Evolutionary conservation across 768 basidiomycete genomes (phyloP).

Genomic region (Trametes sanguinea): DNA sequence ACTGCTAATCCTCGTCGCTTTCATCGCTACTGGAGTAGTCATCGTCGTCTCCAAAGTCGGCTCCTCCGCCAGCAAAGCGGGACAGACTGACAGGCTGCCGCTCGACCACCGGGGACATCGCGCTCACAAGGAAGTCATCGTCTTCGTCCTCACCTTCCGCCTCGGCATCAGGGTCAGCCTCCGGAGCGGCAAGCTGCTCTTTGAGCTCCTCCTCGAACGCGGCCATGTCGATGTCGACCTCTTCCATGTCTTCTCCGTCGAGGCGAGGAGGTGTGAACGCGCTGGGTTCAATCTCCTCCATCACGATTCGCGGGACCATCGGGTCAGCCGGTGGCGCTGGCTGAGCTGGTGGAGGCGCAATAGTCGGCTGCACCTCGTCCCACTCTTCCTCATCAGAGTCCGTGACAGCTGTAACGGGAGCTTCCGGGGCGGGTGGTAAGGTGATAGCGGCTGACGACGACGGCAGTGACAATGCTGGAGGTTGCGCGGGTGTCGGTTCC

Average conservation of each 20-base stretch:
- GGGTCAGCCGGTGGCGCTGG: slow-evolving; percentile 9
- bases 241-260: slow-evolving; percentile 22
- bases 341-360: slow-evolving; percentile 8
- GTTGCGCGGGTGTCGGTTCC: neutral
- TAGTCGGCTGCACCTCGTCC: slow-evolving; percentile 27
- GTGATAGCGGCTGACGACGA: slow-evolving; percentile 11
- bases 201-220: slow-evolving; percentile 24
- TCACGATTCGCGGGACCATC: slow-evolving; percentile 27
- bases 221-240: slow-evolving; percentile 26
- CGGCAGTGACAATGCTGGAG: slow-evolving; percentile 23
- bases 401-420: slow-evolving; percentile 5
- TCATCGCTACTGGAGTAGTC: slow-evolving; percentile 32
- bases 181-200: slow-evolving; percentile 11
- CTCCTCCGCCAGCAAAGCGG: slow-evolving; percentile 7
- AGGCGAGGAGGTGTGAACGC: slow-evolving; percentile 8
- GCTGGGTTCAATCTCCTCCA: slow-evolving; percentile 31
- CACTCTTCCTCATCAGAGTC: slow-evolving; percentile 32
- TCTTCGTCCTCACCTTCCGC: slow-evolving; percentile 23
- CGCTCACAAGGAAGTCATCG: slow-evolving; percentile 23
- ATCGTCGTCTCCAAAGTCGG: slow-evolving; percentile 29
- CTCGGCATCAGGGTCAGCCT: slow-evolving; percentile 6
- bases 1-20: slow-evolving; percentile 31
- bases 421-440: neutral
- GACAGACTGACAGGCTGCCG: slow-evolving; percentile 17
- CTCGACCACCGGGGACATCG: slow-evolving; percentile 24